Conservation (phyloP, 345 rosid species). For the Citrus medica region DNA sequence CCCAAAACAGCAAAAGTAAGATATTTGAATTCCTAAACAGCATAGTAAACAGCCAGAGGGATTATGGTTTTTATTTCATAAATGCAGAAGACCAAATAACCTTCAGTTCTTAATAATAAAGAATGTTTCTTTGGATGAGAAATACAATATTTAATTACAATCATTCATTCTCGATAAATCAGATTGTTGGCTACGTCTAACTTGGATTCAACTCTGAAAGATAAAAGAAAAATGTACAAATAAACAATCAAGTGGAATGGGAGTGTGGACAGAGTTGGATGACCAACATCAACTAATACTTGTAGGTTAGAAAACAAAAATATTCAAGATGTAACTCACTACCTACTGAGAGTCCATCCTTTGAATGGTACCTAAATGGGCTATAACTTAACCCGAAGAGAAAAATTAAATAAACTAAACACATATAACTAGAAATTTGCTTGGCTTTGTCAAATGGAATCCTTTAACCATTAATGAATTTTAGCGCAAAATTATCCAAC, state of each 20-base stretch:
- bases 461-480: not conserved
- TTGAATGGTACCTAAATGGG: not conserved
- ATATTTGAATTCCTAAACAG: slow-evolving; percentile 24
- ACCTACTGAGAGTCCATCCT: not conserved
- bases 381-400: not conserved
- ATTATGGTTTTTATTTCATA: slow-evolving; percentile 4
- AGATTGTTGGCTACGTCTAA: slow-evolving; percentile 10
- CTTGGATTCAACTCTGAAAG: slow-evolving; percentile 1
- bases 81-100: slow-evolving; percentile 1
- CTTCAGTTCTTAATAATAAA: not conserved
- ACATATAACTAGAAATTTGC: not conserved
- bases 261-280: not conserved
- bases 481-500: not conserved
- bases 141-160: not conserved
- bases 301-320: not conserved
- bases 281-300: not conserved
- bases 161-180: slow-evolving; percentile 1
- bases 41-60: slow-evolving; percentile 4
- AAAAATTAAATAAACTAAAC: not conserved
- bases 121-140: not conserved
- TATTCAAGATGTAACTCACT: not conserved
- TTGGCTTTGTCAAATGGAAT: not conserved
- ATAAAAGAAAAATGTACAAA: not conserved
- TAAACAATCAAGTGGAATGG: not conserved
- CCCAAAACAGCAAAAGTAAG: slow-evolving; percentile 37